Conservation (phyloP, 331 rosid species). For the Erythrophleum ivorense region DNA sequence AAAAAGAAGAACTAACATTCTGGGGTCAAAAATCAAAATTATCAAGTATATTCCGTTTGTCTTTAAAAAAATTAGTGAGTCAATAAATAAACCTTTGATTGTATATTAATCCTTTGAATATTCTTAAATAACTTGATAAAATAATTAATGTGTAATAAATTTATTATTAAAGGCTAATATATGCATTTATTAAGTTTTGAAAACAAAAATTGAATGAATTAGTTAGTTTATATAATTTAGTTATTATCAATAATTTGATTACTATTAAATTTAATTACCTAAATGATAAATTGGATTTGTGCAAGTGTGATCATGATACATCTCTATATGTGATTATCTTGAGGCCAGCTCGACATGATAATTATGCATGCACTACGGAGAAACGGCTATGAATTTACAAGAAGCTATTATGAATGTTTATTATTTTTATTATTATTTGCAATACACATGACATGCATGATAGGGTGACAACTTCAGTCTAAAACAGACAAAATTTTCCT, state of each 20-base stretch:
- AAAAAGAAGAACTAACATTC: too few species aligned
- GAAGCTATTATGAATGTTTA: not conserved
- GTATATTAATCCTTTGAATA: too few species aligned
- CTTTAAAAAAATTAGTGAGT: too few species aligned
- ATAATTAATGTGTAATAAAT: too few species aligned
- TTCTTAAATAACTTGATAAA: too few species aligned
- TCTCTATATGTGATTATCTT: conserved; percentile 36
- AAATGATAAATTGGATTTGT: conserved; percentile 36
- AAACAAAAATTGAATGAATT: not conserved
- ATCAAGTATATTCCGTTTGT: too few species aligned
- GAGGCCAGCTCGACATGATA: conserved; percentile 35
- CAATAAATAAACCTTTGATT: too few species aligned
- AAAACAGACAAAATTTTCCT: too few species aligned
- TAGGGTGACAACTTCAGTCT: not conserved
- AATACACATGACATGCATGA: not conserved
- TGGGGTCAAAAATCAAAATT: too few species aligned
- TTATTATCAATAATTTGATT: not conserved
- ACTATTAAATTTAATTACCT: conserved; percentile 26
- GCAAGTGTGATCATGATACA: conserved; percentile 23
- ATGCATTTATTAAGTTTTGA: too few species aligned
- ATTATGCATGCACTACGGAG: not conserved
- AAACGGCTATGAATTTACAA: not conserved
- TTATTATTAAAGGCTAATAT: too few species aligned
- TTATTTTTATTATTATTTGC: too few species aligned
- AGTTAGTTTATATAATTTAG: conserved; percentile 13